Evolutionary conservation across 2,329 filamentous ascomycete species (phyloP), one percentile per base, ranked within the genome.

Genomic region (Talaromyces sp.): DNA sequence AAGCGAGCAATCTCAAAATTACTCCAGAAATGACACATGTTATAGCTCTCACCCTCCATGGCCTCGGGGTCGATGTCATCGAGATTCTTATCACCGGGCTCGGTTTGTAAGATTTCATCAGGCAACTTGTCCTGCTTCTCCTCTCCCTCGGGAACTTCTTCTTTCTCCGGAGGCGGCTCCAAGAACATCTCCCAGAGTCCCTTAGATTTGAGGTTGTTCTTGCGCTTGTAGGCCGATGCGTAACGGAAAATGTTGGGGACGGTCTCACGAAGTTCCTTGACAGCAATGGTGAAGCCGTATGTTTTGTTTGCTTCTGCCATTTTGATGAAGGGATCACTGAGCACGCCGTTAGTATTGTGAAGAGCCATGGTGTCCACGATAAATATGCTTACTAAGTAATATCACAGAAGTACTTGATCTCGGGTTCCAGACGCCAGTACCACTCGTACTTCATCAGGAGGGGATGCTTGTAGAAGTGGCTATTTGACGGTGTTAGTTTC

Each of bases 1-100:
- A 99, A 83, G 54, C 87, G 86, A 13, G 94, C 94, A 76, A 99
- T 99, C 75, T 99, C 94, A 64, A 99, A 99, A 74, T 99, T 99
- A 73, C 91, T 96, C 94, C 94, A 99, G 80, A 97, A 99, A 79
- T 99, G 94, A 73, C 94, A 99, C 94, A 99, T 99, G 78, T 99
- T 99, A 81, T 99, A 99, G 65, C 87, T 90, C 73, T 99, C 94
- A 58, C 91, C 91, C 70, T 97, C 93, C 94, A 99, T 99, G 37
- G 87, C 84, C 68, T 97, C 92, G 0, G 88, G 86, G 67, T 97
- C 91, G 51, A 97, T 89, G 37, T 94, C 86, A 27, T 88, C 86
- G n/a, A 91, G 76, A 30, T 82, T 82, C 57, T 86, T 86, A 49
- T 82, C 82, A 33, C 84, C 86, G 20, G 90, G 86, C 56, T 96